Evolutionary conservation across 2,329 filamentous ascomycete genomes (phyloP), one percentile per base, ranked within the genome.

Genomic region (Colletotrichum siamense): DNA sequence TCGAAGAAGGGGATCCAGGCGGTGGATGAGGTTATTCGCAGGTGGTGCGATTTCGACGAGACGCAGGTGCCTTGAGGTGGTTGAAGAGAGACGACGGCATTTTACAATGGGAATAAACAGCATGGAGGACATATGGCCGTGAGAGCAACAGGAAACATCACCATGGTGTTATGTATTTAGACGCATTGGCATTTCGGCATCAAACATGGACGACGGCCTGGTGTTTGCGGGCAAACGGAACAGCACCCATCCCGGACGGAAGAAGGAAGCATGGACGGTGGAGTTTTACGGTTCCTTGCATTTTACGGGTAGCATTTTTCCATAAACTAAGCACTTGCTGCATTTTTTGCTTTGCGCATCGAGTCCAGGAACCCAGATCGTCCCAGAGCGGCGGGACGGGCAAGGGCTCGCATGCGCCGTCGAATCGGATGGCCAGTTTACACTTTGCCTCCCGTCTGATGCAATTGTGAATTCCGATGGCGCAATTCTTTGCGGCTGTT

Each of bases 21-120:
- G 86, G 88, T 92, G 87, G 87, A 92, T 78, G 88, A 94, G 79
- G 92, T 96, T 75, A 93, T 98, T 55, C 91, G 93, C 81, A 87
- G 95, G 79, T 99, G 97, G 97, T 93, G 96, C 10, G 91, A 91
- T 13, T 99, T 96, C 95, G 95, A 94, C 70, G 94, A 95, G 84
- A 84, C 78, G 24, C 77, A 80, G 77, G 78, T 70, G 28, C 28
- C 44, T 36, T 63, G 57, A 63, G 5, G 2, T 64, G 16, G 7
- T 39, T 26, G 61, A 49, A 22, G 39, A 63, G 30, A 34, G 59
- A 24, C 30, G 6, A 24, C 30, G 34, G 59, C 6, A 36, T 36
- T 32, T 22, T 63, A 36, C 3, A 8, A 59, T 28, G 24, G 5
- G 3, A 59, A 28, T 1, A 24, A n/a, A 16, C 57, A n/a, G 6